A percentile compares a stretch with the other conserved stretches of the same genome.
phyloP scores from a whole-genome alignment of 2,329 filamentous ascomycete species.

The Colletotrichum agaves region DNA sequence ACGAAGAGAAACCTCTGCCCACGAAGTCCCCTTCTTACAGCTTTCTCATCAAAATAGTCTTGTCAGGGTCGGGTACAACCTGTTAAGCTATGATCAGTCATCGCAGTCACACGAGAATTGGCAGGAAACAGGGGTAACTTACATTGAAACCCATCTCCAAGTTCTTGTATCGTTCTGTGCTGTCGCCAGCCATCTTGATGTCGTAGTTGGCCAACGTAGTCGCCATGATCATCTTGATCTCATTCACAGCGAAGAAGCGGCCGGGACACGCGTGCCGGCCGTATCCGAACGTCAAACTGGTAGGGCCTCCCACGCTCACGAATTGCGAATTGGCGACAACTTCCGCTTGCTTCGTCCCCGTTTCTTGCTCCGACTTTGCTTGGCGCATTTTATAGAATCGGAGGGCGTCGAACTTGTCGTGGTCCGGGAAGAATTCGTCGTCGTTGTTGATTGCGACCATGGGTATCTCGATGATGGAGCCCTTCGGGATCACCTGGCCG shows the following conservation, averaged over 20 bases:
- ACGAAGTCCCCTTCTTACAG: neutral
- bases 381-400: slow-evolving; percentile 30
- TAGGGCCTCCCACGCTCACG: slow-evolving; percentile 50
- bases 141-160: slow-evolving; percentile 23
- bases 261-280: slow-evolving; percentile 55
- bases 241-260: slow-evolving; percentile 56
- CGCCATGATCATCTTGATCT: slow-evolving; percentile 57
- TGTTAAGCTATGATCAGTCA: neutral
- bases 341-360: slow-evolving; percentile 20
- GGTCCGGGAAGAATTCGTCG: slow-evolving; percentile 46
- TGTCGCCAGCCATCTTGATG: slow-evolving; percentile 45
- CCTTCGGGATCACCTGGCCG: slow-evolving; percentile 60
- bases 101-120: fast-evolving
- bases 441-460: slow-evolving; percentile 50
- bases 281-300: slow-evolving; percentile 51
- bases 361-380: slow-evolving; percentile 14
- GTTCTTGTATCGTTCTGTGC: slow-evolving; percentile 23
- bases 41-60: slow-evolving; percentile 23
- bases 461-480: slow-evolving; percentile 56
- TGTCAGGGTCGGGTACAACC: slow-evolving; percentile 25
- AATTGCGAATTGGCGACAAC: slow-evolving; percentile 47
- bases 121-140: neutral
- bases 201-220: slow-evolving; percentile 55
- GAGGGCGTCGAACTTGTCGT: slow-evolving; percentile 41
- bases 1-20: too few relatives aligned